Evolutionary conservation across 352 stramenopile genomes (phyloP).

Genomic region (Phytophthora quininea): DNA sequence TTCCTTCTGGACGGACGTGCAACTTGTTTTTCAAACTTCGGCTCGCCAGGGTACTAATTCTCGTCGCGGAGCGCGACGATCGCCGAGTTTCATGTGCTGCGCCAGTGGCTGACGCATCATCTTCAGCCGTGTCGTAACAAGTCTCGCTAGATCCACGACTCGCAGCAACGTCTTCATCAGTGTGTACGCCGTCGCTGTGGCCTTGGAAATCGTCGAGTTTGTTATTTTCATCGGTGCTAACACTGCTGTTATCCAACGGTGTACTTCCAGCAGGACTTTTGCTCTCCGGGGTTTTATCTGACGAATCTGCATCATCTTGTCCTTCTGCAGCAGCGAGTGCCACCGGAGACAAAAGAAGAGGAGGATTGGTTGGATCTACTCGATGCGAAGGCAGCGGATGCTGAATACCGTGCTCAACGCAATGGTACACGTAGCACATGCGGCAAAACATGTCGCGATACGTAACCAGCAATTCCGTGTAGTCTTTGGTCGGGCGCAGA

Average conservation of each 20-base stretch:
- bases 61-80: slow-evolving; percentile 61
- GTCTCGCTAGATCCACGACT: slow-evolving; percentile 12
- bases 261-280: slow-evolving; percentile 18
- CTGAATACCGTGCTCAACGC: slow-evolving; percentile 88
- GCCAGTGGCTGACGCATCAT: slow-evolving; percentile 17
- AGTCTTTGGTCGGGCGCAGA: slow-evolving; percentile 61
- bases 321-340: slow-evolving; percentile 25
- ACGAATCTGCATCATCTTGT: slow-evolving; percentile 9
- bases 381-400: slow-evolving; percentile 65
- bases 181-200: slow-evolving; percentile 15
- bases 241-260: slow-evolving; percentile 10
- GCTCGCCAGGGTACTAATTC: slow-evolving; percentile 60
- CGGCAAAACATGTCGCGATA: slow-evolving; percentile 93
- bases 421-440: slow-evolving; percentile 94
- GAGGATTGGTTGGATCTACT: slow-evolving; percentile 64
- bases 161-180: slow-evolving; percentile 19
- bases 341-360: slow-evolving; percentile 47
- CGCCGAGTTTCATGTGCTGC: slow-evolving; percentile 52
- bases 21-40: slow-evolving; percentile 54
- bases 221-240: slow-evolving; percentile 15
- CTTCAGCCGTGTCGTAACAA: slow-evolving; percentile 23
- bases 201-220: slow-evolving; percentile 9
- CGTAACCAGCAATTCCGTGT: slow-evolving; percentile 78
- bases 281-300: slow-evolving; percentile 19
- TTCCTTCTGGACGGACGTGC: slow-evolving; percentile 24